Percentiles rank a stretch among this genome's conserved stretches.
Conservation (phyloP, 2,329 filamentous ascomycete species). For the Aspergillus fumigatus region DNA sequence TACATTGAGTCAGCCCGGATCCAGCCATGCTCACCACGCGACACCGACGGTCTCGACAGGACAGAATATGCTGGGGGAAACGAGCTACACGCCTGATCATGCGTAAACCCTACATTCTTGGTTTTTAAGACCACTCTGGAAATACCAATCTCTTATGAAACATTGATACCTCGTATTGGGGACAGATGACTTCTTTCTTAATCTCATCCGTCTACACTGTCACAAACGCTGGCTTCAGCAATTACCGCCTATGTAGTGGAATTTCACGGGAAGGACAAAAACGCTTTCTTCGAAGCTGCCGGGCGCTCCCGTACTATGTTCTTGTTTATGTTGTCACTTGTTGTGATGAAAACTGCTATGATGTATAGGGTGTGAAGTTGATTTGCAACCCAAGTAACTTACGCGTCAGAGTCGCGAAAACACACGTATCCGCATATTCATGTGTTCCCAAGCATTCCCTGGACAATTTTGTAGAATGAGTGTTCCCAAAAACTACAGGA, state of each 20-base stretch:
- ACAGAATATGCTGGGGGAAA: constrained; percentile 61
- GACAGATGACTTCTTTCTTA: neutral
- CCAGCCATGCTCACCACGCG: constrained; percentile 46
- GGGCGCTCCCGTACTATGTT: neutral
- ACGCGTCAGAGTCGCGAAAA: neutral
- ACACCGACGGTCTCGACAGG: constrained; percentile 53
- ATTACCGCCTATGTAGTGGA: neutral
- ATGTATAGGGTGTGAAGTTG: neutral
- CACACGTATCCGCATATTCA: neutral
- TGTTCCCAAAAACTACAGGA: constrained; percentile 16
- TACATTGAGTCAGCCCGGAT: constrained; percentile 26
- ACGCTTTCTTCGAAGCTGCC: neutral
- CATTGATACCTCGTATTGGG: neutral
- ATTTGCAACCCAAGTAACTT: neutral
- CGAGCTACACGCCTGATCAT: constrained; percentile 64
- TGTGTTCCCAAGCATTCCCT: neutral
- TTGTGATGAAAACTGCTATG: neutral
- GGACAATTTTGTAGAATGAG: neutral
- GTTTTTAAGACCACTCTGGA: constrained; percentile 8
- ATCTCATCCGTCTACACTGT: neutral
- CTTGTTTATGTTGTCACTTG: neutral
- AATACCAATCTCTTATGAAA: constrained; percentile 3
- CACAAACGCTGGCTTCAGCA: neutral
- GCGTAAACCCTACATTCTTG: constrained; percentile 18
- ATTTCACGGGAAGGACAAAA: neutral